A percentile compares a stretch with the other conserved stretches of the same genome.
Evolutionary conservation across 2,329 filamentous ascomycete species (phyloP).

Genomic region (Didymella pomorum): DNA sequence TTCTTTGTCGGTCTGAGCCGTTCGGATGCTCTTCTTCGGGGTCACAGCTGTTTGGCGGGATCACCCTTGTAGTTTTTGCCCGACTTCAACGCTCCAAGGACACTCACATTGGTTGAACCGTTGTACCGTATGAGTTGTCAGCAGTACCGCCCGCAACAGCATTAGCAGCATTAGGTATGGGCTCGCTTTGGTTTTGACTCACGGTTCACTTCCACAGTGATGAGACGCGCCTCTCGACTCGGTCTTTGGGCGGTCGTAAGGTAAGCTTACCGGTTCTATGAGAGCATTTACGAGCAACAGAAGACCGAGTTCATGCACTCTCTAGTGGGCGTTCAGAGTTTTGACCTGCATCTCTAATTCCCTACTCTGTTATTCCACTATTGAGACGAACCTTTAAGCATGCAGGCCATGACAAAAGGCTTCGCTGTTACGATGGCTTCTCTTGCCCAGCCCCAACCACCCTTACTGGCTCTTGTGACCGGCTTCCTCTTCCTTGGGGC

Average conservation of each 20-base stretch:
- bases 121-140: not conserved
- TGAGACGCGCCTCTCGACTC: not conserved
- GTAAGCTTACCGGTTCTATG: not conserved
- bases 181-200: not conserved
- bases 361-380: not conserved
- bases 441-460: not conserved
- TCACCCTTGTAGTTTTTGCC: not conserved
- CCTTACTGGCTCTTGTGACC: not conserved
- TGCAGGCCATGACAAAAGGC: not conserved
- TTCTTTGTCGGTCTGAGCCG: not conserved
- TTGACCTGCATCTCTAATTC: not conserved
- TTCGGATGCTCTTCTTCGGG: not conserved
- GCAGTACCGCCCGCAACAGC: not conserved
- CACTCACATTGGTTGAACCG: not conserved
- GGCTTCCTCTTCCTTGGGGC: not conserved
- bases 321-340: not conserved
- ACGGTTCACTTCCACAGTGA: not conserved
- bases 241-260: not conserved
- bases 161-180: not conserved
- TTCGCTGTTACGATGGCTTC: not conserved
- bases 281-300: not conserved
- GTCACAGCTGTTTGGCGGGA: not conserved
- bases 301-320: not conserved
- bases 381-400: not conserved
- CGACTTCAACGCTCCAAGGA: not conserved